Base-by-base conservation (phyloP, 176 grass and related monocot species). In the sorghum (Sorghum bicolor) region DNA sequence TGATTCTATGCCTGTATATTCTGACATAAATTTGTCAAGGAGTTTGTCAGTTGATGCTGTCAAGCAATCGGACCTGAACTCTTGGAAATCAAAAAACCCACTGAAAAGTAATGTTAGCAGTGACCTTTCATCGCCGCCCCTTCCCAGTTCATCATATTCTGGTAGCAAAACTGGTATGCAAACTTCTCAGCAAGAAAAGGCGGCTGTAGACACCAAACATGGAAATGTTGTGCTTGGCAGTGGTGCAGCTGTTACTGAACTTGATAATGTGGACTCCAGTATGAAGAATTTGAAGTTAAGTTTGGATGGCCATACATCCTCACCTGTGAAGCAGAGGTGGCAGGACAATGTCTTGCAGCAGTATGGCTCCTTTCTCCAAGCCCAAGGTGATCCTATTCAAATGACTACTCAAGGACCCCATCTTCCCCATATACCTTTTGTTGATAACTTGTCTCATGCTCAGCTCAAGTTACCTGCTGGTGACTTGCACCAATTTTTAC, bases 401-500 rank as follows among this genome's bases (percentile, higher is more conserved):
- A 84, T 90, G 84, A 52, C 47, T 64, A 79, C 84, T 75, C 89
- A 84, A 75, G 89, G 89, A 80, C 61, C 47, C 61, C 75, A 87
- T 75, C 62, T 84, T 64, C 71, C 80, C 19, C 80, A 75, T 87
- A 40, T 70, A 76, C 80, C 88, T 61, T 66, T 83, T 83, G 75
- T 63, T 47, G 84, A 90, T 45, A 88, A 71, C 52, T 32, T 88
- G 52, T 64, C 86, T 78, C 87, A 90, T 82, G 40, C 86, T 82
- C 96, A 99, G 75, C 25, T 90, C 55, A 91, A 94, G 57, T 88
- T 92, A 72, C 48, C 90, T 33, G 70, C 83, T 17, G 83, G 81
- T 71, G 89, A 94, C 29, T 75, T 87, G 53, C 96, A 90, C 29
- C 97, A 92, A 64, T 32, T 94, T 78, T 80, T 88, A 76, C 89